Conservation (phyloP, 257 asterid species). For the Solanum pinnatisectum region DNA sequence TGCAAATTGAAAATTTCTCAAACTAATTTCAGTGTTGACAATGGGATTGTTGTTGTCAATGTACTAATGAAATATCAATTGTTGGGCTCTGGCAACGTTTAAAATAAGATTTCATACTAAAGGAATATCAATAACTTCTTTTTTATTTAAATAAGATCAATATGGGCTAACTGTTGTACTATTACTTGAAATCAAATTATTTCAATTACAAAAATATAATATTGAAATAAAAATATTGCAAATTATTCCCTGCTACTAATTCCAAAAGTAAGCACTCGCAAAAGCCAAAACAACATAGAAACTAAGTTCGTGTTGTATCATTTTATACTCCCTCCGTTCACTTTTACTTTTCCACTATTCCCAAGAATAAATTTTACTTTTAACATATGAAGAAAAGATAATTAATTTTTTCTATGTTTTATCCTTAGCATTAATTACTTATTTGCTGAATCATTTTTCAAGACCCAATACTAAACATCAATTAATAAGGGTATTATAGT, state of each 20-base stretch:
- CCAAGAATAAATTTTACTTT: no score
- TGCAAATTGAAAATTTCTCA: background rate
- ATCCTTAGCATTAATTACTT: no score
- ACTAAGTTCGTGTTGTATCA: background rate
- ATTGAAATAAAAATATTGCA: background rate
- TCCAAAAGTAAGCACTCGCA: background rate
- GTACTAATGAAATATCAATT: background rate
- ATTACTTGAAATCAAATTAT: background rate
- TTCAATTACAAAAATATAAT: background rate
- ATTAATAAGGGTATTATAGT: no score
- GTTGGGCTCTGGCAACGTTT: background rate
- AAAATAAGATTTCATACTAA: background rate
- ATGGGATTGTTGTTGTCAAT: background rate
- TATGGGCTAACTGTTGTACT: background rate
- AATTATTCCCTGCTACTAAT: background rate
- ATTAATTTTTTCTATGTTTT: no score
- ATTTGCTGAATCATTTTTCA: no score
- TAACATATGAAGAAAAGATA: no score
- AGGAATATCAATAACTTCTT: background rate
- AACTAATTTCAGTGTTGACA: background rate
- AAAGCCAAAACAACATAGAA: background rate
- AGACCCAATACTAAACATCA: no score
- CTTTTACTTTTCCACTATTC: no score
- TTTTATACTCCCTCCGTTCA: background rate
- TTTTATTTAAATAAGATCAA: background rate